Base-by-base conservation (phyloP, 805 yeast species). In the Lipomyces lipofer region DNA sequence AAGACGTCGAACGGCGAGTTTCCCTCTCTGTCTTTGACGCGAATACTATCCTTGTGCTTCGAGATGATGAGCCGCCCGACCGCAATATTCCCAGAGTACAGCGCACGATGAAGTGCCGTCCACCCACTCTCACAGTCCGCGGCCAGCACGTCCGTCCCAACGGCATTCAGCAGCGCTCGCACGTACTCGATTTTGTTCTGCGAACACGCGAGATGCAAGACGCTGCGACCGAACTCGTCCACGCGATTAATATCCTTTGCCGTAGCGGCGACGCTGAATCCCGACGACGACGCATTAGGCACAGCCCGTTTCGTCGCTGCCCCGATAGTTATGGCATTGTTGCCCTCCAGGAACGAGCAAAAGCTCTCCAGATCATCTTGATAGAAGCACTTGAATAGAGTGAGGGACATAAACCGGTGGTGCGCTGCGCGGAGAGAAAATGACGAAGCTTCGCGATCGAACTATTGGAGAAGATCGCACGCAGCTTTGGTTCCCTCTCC, bases 41-140 rank as follows among this genome's bases (percentile, higher is more conserved):
- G 75, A 29, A 84, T 66, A 8, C 83, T 66, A 1, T 70, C 64
- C 24, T 64, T 70, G 27, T 66, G 67, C 17, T 66, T 60, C 25
- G 67, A 66, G 8, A 80, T 50, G 8, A 82, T 60, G 6, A 69
- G 68, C 49, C 75, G 77, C 8, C 84, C 82, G 64, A 85, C 78
- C 17, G 77, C 65, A 39, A 84, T 70, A 51, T 84, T 75, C 30
- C 82, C 86, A 58, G 78, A 71, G 60, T 74, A 80, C 12, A 86
- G 71, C 3, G 89, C 81, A 56, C 82, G 79, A 68, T 91, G 97
- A 27, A 91, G 73, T 24, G 88, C 81, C 40, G 87, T 86, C 85
- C 95, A 90, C 1, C 88, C 86, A 65, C 81, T 88, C 68, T 90
- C 97, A 49, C 73, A 73, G 67, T 91, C 97, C 1, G 74, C 69